Conservation (phyloP, 441 rosid species). For the Aleurites moluccanus region DNA sequence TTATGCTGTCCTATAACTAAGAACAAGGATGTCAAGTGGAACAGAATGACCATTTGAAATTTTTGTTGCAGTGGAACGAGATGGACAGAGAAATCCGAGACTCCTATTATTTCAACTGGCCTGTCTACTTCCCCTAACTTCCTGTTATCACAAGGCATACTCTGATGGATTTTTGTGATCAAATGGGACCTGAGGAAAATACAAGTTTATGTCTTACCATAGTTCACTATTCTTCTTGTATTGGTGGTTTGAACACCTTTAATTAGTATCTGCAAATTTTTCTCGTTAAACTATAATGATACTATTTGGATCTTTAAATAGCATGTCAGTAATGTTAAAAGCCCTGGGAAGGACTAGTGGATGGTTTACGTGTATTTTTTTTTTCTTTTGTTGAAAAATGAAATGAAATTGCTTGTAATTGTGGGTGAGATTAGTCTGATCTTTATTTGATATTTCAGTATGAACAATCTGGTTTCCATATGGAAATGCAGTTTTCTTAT, state of each 20-base stretch:
- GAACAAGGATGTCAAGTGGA: background rate
- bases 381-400: background rate
- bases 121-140: constrained; percentile 66
- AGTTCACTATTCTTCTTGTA: background rate
- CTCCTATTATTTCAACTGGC: constrained; percentile 77
- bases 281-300: background rate
- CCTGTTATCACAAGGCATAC: constrained; percentile 2
- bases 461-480: background rate
- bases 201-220: background rate
- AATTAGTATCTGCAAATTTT: background rate
- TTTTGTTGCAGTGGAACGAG: constrained; percentile 75
- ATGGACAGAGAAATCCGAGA: constrained; percentile 68
- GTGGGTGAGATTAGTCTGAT: background rate
- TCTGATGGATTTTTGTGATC: background rate
- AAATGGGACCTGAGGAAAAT: background rate
- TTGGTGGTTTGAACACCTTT: constrained; percentile 8
- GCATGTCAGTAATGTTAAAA: background rate
- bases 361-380: background rate
- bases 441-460: background rate
- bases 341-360: background rate
- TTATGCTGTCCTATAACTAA: background rate
- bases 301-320: background rate
- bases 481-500: background rate
- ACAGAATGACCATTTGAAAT: constrained; percentile 9
- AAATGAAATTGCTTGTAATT: background rate